phyloP scores from a whole-genome alignment of 163 green algal genomes.

The Chloroidium sp. region DNA sequence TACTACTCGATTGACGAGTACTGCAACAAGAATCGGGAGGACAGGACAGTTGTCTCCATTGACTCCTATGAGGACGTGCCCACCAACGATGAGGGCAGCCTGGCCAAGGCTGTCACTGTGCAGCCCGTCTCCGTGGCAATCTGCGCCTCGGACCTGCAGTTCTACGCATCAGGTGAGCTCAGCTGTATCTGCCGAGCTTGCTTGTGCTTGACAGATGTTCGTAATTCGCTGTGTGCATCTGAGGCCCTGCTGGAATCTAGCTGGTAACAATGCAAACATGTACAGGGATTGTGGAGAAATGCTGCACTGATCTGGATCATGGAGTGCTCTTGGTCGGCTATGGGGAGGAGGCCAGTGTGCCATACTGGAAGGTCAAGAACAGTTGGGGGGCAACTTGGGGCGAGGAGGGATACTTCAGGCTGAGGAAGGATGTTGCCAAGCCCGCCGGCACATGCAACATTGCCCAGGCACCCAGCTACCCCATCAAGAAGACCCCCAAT shows the following conservation, averaged over 20 bases:
- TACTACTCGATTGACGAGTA: conserved; percentile 24
- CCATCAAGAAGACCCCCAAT: conserved; percentile 66
- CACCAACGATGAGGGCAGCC: conserved; percentile 43
- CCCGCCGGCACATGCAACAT: conserved; percentile 78
- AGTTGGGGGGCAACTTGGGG: conserved; percentile 51
- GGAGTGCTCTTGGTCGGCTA: conserved; percentile 89
- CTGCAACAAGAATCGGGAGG: conserved; percentile 26
- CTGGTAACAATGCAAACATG: neutral
- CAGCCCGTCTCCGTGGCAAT: conserved; percentile 73
- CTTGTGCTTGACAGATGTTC: neutral
- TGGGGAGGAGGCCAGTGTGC: conserved; percentile 30
- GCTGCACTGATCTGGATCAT: conserved; percentile 84
- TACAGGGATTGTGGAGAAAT: conserved; percentile 44
- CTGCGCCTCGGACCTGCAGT: conserved; percentile 59
- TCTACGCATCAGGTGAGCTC: conserved; percentile 39
- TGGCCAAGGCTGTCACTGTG: conserved; percentile 61
- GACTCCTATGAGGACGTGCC: conserved; percentile 81
- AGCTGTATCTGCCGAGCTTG: too few relatives aligned
- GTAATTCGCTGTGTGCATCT: neutral
- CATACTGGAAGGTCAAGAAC: conserved; percentile 92
- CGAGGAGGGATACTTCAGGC: conserved; percentile 67
- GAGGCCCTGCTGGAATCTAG: neutral
- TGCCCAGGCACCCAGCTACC: conserved; percentile 73
- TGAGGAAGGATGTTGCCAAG: conserved; percentile 34
- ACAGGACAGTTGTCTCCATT: conserved; percentile 49